Evolutionary conservation across 352 stramenopile species (phyloP).

Genomic region (Phytophthora megakarya): DNA sequence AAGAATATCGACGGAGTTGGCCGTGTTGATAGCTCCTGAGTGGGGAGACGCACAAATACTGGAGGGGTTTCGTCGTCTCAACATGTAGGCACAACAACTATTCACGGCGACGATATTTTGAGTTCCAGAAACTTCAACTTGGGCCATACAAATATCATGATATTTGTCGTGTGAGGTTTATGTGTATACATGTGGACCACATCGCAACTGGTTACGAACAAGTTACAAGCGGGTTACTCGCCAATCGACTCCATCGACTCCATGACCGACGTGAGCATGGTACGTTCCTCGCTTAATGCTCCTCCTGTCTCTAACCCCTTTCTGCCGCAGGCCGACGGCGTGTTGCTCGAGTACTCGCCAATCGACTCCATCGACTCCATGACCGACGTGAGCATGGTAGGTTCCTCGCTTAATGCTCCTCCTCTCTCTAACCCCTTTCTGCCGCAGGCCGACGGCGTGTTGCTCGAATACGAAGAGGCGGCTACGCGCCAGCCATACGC

Average conservation of each 20-base stretch:
- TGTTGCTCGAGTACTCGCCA: conserved; percentile 45
- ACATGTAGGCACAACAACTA: too few species aligned
- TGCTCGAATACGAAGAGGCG: conserved; percentile 85
- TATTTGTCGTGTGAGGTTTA: neutral
- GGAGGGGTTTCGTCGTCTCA: neutral
- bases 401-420: conserved; percentile 1
- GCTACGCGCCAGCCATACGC: conserved; percentile 82
- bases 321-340: conserved; percentile 16
- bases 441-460: conserved; percentile 21
- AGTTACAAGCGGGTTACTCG: conserved; percentile 2
- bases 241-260: neutral
- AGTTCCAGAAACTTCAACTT: conserved; percentile 23
- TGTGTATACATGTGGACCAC: conserved; percentile 3
- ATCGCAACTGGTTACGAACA: neutral
- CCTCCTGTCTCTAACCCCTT: neutral
- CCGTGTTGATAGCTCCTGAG: neutral
- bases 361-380: conserved; percentile 4
- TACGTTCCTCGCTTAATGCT: conserved; percentile 1
- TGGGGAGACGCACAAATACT: neutral
- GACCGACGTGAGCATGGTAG: conserved; percentile 31
- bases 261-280: conserved; percentile 29
- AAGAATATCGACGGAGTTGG: neutral
- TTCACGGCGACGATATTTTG: neutral
- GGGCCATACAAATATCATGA: conserved; percentile 8
- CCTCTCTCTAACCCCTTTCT: neutral